Evolutionary conservation across 2,329 filamentous ascomycete species (phyloP).

Genomic region (Ceratocystiopsis minuta): DNA sequence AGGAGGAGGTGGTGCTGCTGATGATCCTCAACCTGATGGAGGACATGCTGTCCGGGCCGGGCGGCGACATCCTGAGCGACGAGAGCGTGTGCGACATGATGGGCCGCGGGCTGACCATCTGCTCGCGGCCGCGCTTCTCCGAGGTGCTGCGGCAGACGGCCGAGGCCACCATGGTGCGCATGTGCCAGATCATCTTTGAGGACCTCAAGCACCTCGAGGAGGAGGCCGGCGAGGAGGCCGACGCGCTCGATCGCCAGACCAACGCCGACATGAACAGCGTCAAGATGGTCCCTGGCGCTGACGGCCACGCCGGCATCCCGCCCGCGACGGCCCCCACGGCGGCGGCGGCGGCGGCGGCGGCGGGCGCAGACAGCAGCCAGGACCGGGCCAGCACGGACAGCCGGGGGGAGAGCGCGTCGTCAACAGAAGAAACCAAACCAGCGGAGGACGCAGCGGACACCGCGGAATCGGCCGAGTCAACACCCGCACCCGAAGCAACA

Average conservation of each 20-base stretch:
- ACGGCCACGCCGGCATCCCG: constrained; percentile 18
- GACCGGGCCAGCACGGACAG: neutral
- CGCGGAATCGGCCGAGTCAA: too few species aligned
- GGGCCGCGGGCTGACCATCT: constrained; percentile 93
- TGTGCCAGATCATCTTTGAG: constrained; percentile 98
- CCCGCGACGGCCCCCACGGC: neutral
- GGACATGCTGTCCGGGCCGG: constrained; percentile 86
- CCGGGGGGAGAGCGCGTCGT: too few species aligned
- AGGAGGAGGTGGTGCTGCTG: constrained; percentile 86
- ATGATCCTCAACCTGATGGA: constrained; percentile 97
- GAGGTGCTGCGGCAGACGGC: constrained; percentile 80
- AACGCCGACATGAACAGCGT: constrained; percentile 55
- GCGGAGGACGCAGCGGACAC: too few species aligned
- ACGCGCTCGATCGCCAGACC: constrained; percentile 46
- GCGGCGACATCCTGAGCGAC: constrained; percentile 84
- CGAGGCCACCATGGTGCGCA: constrained; percentile 93
- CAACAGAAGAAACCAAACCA: too few species aligned
- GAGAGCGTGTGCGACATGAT: constrained; percentile 99
- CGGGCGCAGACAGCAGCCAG: neutral
- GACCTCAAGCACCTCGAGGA: constrained; percentile 74
- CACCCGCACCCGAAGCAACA: too few species aligned
- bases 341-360: too few species aligned
- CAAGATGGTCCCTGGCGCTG: constrained; percentile 66
- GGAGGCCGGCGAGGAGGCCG: constrained; percentile 49
- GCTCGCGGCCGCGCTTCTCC: constrained; percentile 80